Base-by-base conservation (phyloP, 2,329 filamentous ascomycete genomes). In the Microsporum canis region DNA sequence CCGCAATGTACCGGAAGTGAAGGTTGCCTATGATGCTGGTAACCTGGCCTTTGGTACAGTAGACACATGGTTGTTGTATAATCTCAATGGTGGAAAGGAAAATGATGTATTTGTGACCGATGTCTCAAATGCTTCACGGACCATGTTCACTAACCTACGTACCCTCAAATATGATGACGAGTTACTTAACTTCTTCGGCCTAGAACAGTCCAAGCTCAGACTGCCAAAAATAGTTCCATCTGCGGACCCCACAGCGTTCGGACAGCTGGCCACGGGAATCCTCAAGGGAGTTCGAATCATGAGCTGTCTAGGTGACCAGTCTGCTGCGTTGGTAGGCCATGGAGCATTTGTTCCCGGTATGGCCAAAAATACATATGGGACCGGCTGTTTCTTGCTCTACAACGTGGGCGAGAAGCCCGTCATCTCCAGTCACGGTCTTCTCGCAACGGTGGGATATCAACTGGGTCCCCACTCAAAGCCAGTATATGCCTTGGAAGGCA, bases 311-410 rank as follows among this genome's bases (percentile, higher is more conserved):
- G 90, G 90, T 64, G 90, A 95, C 70, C 90, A 95, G 74, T 92
- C 89, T 45, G 87, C 89, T 60, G 90, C 90, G 14, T 78, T 95
- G 58, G 89, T 95, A 23, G 90, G 90, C 55, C 89, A 95, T 73
- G 88, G 88, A 71, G 90, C 88, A 12, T 95, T 95, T 76, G 82
- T 80, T 2, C 86, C 89, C 0, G 91, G 91, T 58, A 83, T 85
- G 67, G 91, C 89, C 51, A 95, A 95, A 79, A 95, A 94, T 74
- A 95, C 90, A 0, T 95, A 95, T 71, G 90, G 90, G 43, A 95
- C 90, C 0, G 90, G 90, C 47, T 94, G 89, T 71, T 95, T 95
- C 78, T 77, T 95, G 66, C 81, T 95, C 3, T 95, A 94, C 77
- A 95, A 95, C 69, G 88, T 95, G 38, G 91, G 91, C 59, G 81